These are phyloP conservation scores for Ophiosphaerella herpotricha DNA, from an alignment of 2,329 filamentous ascomycete species.

Conservation along the genomic window DNA sequence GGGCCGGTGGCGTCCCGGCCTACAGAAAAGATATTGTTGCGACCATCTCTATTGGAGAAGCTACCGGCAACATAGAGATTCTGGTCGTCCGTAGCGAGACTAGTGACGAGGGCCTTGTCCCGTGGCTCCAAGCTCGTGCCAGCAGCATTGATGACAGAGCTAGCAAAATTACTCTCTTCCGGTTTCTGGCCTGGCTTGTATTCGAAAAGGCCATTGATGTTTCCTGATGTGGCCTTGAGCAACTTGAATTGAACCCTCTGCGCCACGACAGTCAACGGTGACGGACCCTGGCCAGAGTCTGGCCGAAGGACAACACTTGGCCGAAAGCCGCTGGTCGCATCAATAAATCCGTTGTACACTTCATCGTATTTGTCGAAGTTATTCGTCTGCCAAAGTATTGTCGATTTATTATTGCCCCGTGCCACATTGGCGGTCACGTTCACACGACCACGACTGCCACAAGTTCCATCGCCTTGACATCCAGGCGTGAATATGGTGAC, in stretches of 20 bases:
- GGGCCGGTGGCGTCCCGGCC: constrained; percentile 60
- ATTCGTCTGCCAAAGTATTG: constrained; percentile 84
- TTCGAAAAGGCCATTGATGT: constrained; percentile 88
- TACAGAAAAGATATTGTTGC: constrained; percentile 79
- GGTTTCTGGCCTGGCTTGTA: constrained; percentile 72
- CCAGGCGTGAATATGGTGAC: constrained; percentile 92
- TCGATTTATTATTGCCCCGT: constrained; percentile 51
- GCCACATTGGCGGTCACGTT: constrained; percentile 78
- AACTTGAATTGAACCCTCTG: constrained; percentile 81
- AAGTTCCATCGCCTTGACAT: constrained; percentile 79
- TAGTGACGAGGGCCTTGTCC: constrained; percentile 68
- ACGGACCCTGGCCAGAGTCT: constrained; percentile 62
- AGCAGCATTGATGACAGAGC: constrained; percentile 76
- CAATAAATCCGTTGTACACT: constrained; percentile 83
- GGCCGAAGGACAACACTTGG: constrained; percentile 80
- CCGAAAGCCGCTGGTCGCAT: constrained; percentile 76
- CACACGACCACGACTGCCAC: constrained; percentile 75
- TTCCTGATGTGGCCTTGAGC: constrained; percentile 73
- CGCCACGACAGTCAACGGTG: constrained; percentile 76
- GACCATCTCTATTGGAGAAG: constrained; percentile 66
- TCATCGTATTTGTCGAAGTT: constrained; percentile 96
- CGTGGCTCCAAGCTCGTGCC: constrained; percentile 67
- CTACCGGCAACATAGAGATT: constrained; percentile 77
- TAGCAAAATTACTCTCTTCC: constrained; percentile 66
- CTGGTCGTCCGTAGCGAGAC: constrained; percentile 68